Evolutionary conservation across 2,329 filamentous ascomycete species (phyloP).

Genomic region (Phialophora verrucosa): DNA sequence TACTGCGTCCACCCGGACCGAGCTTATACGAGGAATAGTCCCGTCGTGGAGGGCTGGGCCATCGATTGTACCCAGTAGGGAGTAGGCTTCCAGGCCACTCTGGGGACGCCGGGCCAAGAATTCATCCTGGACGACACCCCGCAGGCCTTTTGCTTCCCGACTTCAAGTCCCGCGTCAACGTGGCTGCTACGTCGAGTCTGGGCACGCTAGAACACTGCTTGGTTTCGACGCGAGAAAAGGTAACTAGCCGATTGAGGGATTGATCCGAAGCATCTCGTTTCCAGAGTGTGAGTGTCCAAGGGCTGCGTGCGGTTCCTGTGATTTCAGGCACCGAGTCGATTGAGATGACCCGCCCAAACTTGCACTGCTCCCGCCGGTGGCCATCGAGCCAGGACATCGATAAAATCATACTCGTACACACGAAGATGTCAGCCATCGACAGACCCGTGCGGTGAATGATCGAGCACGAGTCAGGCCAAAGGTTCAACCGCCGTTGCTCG

Average conservation of each 20-base stretch:
- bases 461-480: background rate
- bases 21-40: conserved; percentile 3
- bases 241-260: background rate
- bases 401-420: background rate
- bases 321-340: background rate
- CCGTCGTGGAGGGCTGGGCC: background rate
- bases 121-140: too few species aligned
- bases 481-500: background rate
- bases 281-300: background rate
- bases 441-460: background rate
- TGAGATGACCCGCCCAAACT: background rate
- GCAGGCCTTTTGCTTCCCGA: background rate
- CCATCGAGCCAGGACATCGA: too few species aligned
- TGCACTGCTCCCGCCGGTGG: too few species aligned
- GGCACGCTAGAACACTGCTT: conserved; percentile 12
- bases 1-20: conserved; percentile 7
- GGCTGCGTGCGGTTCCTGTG: background rate
- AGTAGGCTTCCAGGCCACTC: background rate
- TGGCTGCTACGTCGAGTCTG: conserved; percentile 9
- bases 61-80: too few species aligned
- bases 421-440: background rate
- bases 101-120: background rate
- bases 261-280: conserved; percentile 8
- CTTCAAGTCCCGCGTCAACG: conserved; percentile 2
- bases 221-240: background rate